Percentiles rank a stretch among this genome's conserved stretches.
phyloP scores from a whole-genome alignment of 345 rosid species.

The Hypericum androsaemum region DNA sequence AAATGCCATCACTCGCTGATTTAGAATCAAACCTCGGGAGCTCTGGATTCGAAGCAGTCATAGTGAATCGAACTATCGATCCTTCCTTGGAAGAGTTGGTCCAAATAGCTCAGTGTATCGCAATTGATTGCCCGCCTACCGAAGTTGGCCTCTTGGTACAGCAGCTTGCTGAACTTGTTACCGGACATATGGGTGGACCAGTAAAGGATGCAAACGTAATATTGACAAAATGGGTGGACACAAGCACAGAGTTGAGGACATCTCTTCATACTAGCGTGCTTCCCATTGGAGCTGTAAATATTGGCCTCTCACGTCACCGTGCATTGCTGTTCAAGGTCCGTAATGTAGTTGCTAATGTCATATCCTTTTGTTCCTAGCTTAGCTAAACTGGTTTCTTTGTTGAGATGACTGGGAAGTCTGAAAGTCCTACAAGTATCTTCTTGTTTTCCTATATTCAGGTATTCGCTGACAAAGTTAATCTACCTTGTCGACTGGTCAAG shows the following conservation, averaged over 20 bases:
- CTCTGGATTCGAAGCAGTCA: constrained; percentile 73
- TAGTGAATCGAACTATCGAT: constrained; percentile 67
- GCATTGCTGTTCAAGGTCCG: constrained; percentile 97
- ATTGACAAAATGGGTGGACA: constrained; percentile 81
- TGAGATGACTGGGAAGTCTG: neutral
- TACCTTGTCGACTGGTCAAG: constrained; percentile 92
- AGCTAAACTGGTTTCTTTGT: neutral
- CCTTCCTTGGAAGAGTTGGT: constrained; percentile 65
- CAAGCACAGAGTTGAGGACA: constrained; percentile 66
- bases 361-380: neutral
- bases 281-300: constrained; percentile 81
- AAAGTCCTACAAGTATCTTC: constrained; percentile 7
- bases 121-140: constrained; percentile 57
- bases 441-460: constrained; percentile 48
- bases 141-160: constrained; percentile 61
- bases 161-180: constrained; percentile 83
- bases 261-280: constrained; percentile 65
- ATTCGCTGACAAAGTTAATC: constrained; percentile 65
- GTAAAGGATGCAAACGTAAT: constrained; percentile 82
- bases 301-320: constrained; percentile 91
- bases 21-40: constrained; percentile 63
- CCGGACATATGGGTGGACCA: constrained; percentile 96
- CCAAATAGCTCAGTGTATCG: constrained; percentile 74
- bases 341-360: constrained; percentile 12
- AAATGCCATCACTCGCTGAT: constrained; percentile 80